A percentile compares a stretch with the other conserved stretches of the same genome.
Evolutionary conservation across 192 early-diverging fungal species (phyloP).

Genomic region (Allomyces arbusculus): DNA sequence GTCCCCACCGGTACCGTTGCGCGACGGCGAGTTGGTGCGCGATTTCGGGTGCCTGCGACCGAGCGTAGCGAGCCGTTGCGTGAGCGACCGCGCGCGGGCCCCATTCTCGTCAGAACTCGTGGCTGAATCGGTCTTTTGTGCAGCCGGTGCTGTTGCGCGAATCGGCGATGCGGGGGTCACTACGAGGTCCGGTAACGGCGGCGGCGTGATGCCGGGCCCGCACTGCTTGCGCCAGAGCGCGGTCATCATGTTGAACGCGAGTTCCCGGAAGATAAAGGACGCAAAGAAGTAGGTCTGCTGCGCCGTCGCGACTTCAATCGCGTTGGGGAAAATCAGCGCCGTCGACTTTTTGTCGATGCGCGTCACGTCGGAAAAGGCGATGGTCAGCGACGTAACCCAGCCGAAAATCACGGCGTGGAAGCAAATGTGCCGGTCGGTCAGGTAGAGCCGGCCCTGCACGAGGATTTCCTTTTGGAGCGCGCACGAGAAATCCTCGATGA

Average conservation of each 20-base stretch:
- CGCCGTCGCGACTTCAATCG: slow-evolving; percentile 57
- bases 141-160: not conserved
- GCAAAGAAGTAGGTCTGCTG: slow-evolving; percentile 58
- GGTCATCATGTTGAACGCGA: slow-evolving; percentile 45
- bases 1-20: no score
- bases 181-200: not conserved
- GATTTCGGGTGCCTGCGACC: no score
- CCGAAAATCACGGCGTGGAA: slow-evolving; percentile 84
- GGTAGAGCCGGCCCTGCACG: slow-evolving; percentile 62
- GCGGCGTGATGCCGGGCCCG: not conserved
- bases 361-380: slow-evolving; percentile 55
- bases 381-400: slow-evolving; percentile 55
- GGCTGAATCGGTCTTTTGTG: not conserved
- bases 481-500: slow-evolving; percentile 51
- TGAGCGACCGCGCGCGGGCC: not conserved
- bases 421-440: slow-evolving; percentile 58
- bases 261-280: slow-evolving; percentile 70
- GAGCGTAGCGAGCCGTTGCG: no score
- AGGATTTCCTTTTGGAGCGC: slow-evolving; percentile 78
- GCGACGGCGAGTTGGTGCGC: no score
- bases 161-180: not conserved
- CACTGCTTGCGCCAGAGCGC: slow-evolving; percentile 33
- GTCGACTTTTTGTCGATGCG: slow-evolving; percentile 69
- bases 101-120: not conserved
- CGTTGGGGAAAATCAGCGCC: slow-evolving; percentile 71